phyloP scores from a whole-genome alignment of 2,329 filamentous ascomycete genomes.

The Neofusicoccum sp. region DNA sequence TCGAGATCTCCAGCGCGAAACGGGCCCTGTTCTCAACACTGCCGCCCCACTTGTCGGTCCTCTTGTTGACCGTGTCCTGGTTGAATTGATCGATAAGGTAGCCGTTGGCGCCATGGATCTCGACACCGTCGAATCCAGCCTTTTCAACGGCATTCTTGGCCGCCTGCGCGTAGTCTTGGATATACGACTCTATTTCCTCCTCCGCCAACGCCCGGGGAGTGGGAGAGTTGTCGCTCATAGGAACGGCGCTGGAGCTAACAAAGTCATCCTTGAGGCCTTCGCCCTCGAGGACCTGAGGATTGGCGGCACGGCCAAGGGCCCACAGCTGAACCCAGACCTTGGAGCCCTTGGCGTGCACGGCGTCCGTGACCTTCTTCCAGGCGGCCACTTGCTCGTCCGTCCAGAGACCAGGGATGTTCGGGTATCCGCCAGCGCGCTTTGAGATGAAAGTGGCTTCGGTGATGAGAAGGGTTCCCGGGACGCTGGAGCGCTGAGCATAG shows the following conservation, averaged over 20 bases:
- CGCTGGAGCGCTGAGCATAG: constrained; percentile 30
- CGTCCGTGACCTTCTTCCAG: constrained; percentile 61
- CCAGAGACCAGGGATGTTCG: constrained; percentile 31
- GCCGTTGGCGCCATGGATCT: constrained; percentile 58
- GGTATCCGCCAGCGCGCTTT: constrained; percentile 26
- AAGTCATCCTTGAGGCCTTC: constrained; percentile 26
- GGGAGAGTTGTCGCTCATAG: constrained; percentile 31
- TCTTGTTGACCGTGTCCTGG: constrained; percentile 56
- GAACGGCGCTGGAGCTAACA: constrained; percentile 32
- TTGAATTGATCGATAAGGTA: constrained; percentile 68
- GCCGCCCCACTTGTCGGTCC: constrained; percentile 51
- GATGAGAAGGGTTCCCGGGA: constrained; percentile 33
- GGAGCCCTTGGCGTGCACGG: constrained; percentile 61
- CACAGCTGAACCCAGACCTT: constrained; percentile 64
- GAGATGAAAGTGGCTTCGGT: constrained; percentile 38
- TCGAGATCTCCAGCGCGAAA: constrained; percentile 54
- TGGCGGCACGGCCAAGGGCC: constrained; percentile 57
- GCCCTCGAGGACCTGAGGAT: constrained; percentile 34
- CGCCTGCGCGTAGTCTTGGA: constrained; percentile 41
- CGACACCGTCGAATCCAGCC: constrained; percentile 63
- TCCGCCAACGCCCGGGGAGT: constrained; percentile 38
- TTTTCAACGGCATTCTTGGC: constrained; percentile 45
- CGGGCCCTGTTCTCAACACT: constrained; percentile 52
- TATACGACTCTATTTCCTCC: constrained; percentile 39
- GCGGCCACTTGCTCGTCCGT: constrained; percentile 52